phyloP scores from a whole-genome alignment of 345 rosid genomes.

The Heritiera littoralis region DNA sequence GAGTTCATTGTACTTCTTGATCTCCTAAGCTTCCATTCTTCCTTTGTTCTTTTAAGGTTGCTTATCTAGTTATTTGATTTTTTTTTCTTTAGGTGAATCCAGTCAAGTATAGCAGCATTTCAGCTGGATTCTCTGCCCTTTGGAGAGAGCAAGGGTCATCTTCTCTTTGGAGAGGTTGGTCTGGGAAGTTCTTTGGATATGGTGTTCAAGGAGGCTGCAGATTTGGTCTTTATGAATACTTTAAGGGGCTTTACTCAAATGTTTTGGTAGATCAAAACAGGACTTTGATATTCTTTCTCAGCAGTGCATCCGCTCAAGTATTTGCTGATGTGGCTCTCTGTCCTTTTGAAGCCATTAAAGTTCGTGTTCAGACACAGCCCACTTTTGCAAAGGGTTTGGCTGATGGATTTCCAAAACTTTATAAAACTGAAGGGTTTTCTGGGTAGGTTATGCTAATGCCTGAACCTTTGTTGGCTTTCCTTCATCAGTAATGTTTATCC shows the following conservation, averaged over 20 bases:
- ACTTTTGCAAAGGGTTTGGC: conserved; percentile 56
- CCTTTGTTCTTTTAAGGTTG: neutral
- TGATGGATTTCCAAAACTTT: conserved; percentile 62
- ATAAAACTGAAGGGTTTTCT: conserved; percentile 50
- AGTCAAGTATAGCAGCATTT: conserved; percentile 52
- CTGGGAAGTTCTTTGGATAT: conserved; percentile 61
- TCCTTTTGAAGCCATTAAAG: conserved; percentile 71
- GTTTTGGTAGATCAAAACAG: conserved; percentile 38
- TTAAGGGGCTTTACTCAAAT: conserved; percentile 56
- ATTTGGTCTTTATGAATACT: conserved; percentile 70
- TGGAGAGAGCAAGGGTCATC: conserved; percentile 72
- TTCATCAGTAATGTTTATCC: conserved; percentile 21
- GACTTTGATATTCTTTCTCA: conserved; percentile 51
- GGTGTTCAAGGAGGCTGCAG: conserved; percentile 73
- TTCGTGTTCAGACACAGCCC: conserved; percentile 66
- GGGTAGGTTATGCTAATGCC: conserved; percentile 42
- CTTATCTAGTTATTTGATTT: neutral
- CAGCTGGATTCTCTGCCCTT: conserved; percentile 51
- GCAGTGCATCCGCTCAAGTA: conserved; percentile 71
- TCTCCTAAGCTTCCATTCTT: neutral
- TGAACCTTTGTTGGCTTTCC: neutral
- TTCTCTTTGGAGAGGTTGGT: conserved; percentile 74
- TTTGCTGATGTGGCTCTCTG: conserved; percentile 68
- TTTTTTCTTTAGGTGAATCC: conserved; percentile 50
- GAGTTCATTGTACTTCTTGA: neutral